Evolutionary conservation across 2,329 filamentous ascomycete species (phyloP).

Genomic region (Zymoseptoria passerinii): DNA sequence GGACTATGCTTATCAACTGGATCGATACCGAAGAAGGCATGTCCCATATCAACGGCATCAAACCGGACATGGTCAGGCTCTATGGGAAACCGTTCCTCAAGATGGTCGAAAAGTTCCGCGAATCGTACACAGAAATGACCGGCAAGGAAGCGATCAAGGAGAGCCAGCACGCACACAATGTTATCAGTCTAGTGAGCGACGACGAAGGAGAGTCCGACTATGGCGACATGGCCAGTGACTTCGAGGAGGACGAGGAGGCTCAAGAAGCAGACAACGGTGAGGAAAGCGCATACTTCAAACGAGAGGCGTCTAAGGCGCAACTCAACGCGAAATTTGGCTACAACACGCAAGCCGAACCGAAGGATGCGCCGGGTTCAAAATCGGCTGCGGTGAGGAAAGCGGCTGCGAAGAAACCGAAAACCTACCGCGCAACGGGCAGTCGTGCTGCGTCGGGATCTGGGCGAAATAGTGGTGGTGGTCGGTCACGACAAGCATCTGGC

Average conservation of each 20-base stretch:
- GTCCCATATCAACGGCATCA: constrained; percentile 54
- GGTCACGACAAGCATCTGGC: constrained; percentile 3
- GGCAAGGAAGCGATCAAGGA: constrained; percentile 29
- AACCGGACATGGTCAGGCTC: constrained; percentile 51
- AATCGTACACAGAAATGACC: constrained; percentile 34
- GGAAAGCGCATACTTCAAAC: constrained; percentile 21
- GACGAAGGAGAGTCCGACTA: constrained; percentile 30
- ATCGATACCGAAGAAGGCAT: constrained; percentile 56
- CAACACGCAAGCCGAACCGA: constrained; percentile 12
- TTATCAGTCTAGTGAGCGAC: constrained; percentile 41
- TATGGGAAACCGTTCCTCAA: constrained; percentile 55
- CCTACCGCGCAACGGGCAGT: constrained; percentile 4
- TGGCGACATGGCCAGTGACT: constrained; percentile 36
- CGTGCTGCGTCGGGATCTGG: neutral
- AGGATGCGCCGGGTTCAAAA: constrained; percentile 1
- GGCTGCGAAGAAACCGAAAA: constrained; percentile 3
- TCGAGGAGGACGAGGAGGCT: constrained; percentile 13
- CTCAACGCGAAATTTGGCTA: constrained; percentile 18
- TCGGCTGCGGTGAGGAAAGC: constrained; percentile 1
- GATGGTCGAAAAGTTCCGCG: constrained; percentile 41
- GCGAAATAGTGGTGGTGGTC: neutral
- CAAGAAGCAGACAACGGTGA: constrained; percentile 10
- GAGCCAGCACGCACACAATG: constrained; percentile 41
- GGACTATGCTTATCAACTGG: constrained; percentile 65
- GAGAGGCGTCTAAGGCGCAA: constrained; percentile 8